Conservation (phyloP, 257 asterid species). For the Anisodus tanguticus region DNA sequence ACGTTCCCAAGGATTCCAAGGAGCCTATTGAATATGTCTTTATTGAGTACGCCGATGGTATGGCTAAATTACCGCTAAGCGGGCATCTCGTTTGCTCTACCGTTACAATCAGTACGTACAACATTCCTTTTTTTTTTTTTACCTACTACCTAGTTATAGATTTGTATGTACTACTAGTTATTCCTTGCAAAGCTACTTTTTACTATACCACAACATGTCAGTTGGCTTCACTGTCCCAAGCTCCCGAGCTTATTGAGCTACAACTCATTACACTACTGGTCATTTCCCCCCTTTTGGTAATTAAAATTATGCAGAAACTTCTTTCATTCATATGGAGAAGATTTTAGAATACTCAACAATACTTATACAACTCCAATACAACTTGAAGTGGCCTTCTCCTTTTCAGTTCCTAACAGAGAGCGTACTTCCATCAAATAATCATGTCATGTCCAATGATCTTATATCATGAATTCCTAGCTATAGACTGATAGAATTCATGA, state of each 20-base stretch:
- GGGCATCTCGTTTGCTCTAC: conserved; percentile 89
- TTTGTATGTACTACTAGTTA: neutral
- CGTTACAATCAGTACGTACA: conserved; percentile 80
- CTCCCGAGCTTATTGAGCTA: conserved; percentile 11
- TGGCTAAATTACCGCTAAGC: conserved; percentile 91
- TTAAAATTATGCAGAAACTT: neutral
- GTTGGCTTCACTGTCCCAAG: neutral
- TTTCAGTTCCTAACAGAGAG: conserved; percentile 26
- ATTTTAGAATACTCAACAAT: neutral
- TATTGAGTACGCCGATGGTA: conserved; percentile 94
- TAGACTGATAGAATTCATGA: neutral
- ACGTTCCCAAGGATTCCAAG: conserved; percentile 58
- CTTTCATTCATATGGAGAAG: neutral
- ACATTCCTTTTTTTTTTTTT: neutral
- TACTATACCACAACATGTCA: neutral
- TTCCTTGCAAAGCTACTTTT: neutral
- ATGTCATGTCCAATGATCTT: neutral
- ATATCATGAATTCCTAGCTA: neutral
- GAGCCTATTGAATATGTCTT: conserved; percentile 81
- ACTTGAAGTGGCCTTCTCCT: conserved; percentile 3
- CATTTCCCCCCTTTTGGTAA: conserved; percentile 16
- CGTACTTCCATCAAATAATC: neutral
- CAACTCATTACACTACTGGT: neutral
- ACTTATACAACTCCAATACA: neutral
- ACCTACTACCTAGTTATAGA: neutral